Conservation (phyloP, 2,329 filamentous ascomycete genomes). For the Pestalotiopsis sp. region DNA sequence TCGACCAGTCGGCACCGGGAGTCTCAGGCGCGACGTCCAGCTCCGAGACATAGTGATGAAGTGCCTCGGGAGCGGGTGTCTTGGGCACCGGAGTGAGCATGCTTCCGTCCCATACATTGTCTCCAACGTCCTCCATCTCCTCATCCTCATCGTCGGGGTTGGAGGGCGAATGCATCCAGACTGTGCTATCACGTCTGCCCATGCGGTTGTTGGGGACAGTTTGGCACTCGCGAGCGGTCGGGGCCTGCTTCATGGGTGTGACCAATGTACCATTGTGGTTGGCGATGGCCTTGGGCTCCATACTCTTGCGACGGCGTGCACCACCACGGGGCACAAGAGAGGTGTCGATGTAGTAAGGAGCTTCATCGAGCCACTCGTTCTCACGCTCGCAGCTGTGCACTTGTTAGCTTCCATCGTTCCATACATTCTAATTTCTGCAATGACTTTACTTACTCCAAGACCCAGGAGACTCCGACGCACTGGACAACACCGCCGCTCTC, state of each 20-base stretch:
- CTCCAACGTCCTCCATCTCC: constrained; percentile 30
- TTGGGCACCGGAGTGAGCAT: constrained; percentile 60
- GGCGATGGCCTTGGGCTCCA: constrained; percentile 74
- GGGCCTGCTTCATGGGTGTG: constrained; percentile 38
- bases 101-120: constrained; percentile 41
- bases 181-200: constrained; percentile 56
- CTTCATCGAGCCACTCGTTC: constrained; percentile 77
- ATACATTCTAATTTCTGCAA: not conserved
- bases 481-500: constrained; percentile 74
- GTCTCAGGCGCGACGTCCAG: constrained; percentile 51
- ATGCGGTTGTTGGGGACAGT: constrained; percentile 50
- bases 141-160: constrained; percentile 37
- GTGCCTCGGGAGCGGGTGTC: constrained; percentile 59
- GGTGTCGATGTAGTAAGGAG: constrained; percentile 70
- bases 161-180: constrained; percentile 59
- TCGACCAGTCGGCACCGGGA: constrained; percentile 37
- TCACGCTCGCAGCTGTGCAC: constrained; percentile 70
- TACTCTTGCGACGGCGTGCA: constrained; percentile 74
- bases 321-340: constrained; percentile 70
- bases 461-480: constrained; percentile 87
- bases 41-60: constrained; percentile 49
- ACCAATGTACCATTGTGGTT: constrained; percentile 71
- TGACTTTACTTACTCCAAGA: constrained; percentile 72
- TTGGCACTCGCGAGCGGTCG: constrained; percentile 36
- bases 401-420: constrained; percentile 28